Conservation (phyloP, 306 rosid genomes). For the Vicia sativa region DNA sequence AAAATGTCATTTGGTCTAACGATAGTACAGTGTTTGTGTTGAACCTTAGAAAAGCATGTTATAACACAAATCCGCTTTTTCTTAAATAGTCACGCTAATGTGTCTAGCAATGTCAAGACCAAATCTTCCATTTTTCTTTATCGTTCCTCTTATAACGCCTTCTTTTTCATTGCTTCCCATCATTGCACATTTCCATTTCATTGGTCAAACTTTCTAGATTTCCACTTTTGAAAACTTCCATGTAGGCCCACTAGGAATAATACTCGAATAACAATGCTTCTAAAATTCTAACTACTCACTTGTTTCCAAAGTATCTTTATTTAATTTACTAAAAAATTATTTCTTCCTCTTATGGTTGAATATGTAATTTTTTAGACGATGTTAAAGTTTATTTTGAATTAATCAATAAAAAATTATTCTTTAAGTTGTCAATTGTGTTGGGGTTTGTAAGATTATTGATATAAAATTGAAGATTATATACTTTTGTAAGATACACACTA, state of each 20-base stretch:
- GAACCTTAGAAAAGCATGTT: slow-evolving; percentile 39
- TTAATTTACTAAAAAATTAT: too few species aligned
- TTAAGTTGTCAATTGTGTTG: too few species aligned
- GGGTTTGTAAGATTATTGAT: too few species aligned
- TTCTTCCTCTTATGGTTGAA: too few species aligned
- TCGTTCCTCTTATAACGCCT: slow-evolving; percentile 30
- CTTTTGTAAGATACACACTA: too few species aligned
- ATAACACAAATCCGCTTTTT: slow-evolving; percentile 48
- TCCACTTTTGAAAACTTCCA: slow-evolving; percentile 42
- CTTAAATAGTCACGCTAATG: slow-evolving; percentile 28
- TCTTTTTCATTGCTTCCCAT: slow-evolving; percentile 45
- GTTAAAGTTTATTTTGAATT: too few species aligned
- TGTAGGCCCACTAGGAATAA: slow-evolving; percentile 30
- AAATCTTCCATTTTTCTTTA: slow-evolving; percentile 28
- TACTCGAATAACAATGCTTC: slow-evolving; percentile 3
- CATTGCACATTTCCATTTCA: slow-evolving; percentile 31
- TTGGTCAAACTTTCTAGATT: slow-evolving; percentile 48
- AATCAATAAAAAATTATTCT: too few species aligned
- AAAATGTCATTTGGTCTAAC: slow-evolving; percentile 56
- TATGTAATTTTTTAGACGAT: too few species aligned
- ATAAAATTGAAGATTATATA: too few species aligned
- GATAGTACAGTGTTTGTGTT: slow-evolving; percentile 36
- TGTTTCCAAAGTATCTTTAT: too few species aligned
- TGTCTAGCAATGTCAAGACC: slow-evolving; percentile 49
- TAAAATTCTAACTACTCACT: too few species aligned